Conservation (phyloP, 495 filamentous ascomycete species). For the Lasiosphaeria ovina region DNA sequence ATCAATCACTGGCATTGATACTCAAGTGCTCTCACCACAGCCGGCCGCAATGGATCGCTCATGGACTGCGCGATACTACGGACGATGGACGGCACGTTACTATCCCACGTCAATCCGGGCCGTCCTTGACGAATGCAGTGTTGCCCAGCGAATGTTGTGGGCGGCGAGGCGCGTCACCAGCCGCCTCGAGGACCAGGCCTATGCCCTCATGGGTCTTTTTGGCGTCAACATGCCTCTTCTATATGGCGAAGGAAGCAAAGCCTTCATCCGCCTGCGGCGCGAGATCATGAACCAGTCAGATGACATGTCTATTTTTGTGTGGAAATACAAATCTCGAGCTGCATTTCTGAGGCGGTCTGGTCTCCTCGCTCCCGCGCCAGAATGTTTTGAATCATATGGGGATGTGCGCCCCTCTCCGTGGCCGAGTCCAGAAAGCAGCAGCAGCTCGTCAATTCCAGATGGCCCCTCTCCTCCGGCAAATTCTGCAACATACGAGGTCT, state of each 20-base stretch:
- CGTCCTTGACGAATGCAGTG: neutral
- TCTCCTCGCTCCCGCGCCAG: too few relatives aligned
- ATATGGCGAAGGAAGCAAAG: conserved; percentile 2
- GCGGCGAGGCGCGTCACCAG: neutral
- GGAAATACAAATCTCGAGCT: neutral
- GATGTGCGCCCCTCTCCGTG: too few relatives aligned
- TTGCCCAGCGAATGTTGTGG: conserved; percentile 4
- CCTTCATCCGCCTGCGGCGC: neutral
- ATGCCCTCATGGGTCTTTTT: neutral
- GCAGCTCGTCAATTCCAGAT: too few relatives aligned
- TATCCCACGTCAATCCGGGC: neutral
- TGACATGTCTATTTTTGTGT: neutral
- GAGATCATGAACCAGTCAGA: neutral
- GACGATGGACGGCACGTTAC: neutral
- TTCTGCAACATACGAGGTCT: too few relatives aligned
- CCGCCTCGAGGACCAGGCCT: neutral
- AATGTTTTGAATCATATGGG: too few relatives aligned
- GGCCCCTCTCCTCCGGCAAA: too few relatives aligned
- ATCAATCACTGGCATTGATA: too few relatives aligned
- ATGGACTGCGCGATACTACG: neutral
- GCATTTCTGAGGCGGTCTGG: too few relatives aligned
- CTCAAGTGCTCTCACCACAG: too few relatives aligned
- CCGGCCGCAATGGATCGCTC: too few relatives aligned
- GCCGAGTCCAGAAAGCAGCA: too few relatives aligned
- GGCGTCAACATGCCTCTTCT: conserved; percentile 1